Evolutionary conservation across 2,329 filamentous ascomycete genomes (phyloP), one percentile per base, ranked within the genome.

Genomic region (Ascochyta lentis): DNA sequence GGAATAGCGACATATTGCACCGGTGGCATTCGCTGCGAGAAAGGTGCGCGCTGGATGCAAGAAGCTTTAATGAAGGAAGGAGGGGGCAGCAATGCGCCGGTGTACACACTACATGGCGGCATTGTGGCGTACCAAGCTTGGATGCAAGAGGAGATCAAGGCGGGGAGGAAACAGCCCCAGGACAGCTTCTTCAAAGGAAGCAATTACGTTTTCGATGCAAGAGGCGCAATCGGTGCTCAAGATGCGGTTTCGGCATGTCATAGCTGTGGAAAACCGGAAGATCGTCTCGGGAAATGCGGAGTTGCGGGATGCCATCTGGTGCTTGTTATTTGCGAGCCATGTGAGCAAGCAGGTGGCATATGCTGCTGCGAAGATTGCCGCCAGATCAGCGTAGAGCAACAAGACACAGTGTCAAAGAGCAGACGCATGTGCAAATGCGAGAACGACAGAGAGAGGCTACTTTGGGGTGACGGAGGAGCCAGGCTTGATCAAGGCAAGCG

Each of bases 1-100:
- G 53, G 53, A 1, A 56, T 68, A 33, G 56, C 64, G 37, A 67
- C 65, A 7, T 68, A 68, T 37, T 68, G 65, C 31, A 68, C 65
- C 0, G 65, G 65, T 22, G 65, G 65, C 1, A 67, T 68, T 13
- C 51, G 65, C 10, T 68, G 65, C 37, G 65, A 68, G 38, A 68
- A 68, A 27, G 64, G 62, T 22, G 65, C 63, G n/a, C 54, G 65
- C 15, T 68, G 64, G 64, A 68, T 68, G 65, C 58, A 65, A 38
- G 65, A 68, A 29, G 57, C 59, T 2, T 41, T 65, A 7, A 41
- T 23, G 0, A 44, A 37, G 22, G 41, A 56, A 8, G 58, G 54
- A 15, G 40, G 37, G 3, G 23, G 35, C 2, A 16, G 33, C 12
- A 38, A 55, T 33, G 35, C 44, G 26, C 57, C 59, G 3, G 60